Evolutionary conservation across 179 eudicot genomes (phyloP).

Genomic region (Spinacia oleracea): DNA sequence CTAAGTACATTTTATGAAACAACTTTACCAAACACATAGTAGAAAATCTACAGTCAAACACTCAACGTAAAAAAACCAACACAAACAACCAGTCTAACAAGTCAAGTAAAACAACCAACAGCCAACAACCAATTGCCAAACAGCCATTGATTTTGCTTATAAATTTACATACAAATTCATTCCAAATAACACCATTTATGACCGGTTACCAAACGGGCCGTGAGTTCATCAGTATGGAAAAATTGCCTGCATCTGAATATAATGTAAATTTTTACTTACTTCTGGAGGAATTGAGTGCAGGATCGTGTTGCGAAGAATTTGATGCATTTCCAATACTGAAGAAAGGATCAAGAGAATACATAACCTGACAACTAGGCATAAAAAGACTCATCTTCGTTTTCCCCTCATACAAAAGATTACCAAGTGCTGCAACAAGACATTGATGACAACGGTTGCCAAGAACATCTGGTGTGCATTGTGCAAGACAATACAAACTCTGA

Average conservation of each 20-base stretch:
- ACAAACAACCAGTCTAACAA: no score
- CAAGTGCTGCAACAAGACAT: slow-evolving; percentile 16
- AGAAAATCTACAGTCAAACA: no score
- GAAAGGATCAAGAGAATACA: slow-evolving; percentile 20
- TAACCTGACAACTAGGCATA: slow-evolving; percentile 23
- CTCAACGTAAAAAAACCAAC: no score
- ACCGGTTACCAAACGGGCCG: no score
- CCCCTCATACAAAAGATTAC: slow-evolving; percentile 12
- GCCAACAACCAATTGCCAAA: no score
- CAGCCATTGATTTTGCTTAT: no score
- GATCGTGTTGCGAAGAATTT: background rate
- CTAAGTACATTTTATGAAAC: no score
- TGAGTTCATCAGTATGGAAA: background rate
- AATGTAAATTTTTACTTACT: background rate
- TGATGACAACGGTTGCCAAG: slow-evolving; percentile 15
- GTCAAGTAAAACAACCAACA: no score
- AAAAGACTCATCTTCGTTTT: slow-evolving; percentile 22
- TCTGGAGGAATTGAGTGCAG: background rate
- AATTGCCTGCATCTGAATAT: background rate
- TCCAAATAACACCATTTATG: no score
- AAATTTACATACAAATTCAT: no score
- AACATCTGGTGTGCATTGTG: slow-evolving; percentile 17
- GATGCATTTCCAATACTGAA: background rate
- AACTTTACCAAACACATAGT: no score
- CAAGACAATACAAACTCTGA: slow-evolving; percentile 16